Base-by-base conservation (phyloP, 2,329 filamentous ascomycete species). In the Myriosclerotinia scirpicola region DNA sequence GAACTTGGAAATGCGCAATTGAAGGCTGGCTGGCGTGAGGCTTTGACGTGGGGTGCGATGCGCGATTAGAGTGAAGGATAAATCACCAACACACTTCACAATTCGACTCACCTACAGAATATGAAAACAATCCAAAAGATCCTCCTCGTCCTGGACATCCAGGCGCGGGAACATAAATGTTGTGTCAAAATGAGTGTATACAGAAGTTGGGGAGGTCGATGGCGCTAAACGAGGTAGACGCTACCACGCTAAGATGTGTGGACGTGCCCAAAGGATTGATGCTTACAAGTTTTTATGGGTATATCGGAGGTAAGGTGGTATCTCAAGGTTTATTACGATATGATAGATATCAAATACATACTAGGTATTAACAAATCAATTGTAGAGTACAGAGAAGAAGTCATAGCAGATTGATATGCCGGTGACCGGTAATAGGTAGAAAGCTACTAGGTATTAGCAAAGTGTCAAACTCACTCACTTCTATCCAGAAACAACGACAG, bases 11-110 rank as follows among this genome's bases (percentile, higher is more conserved):
- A 50, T 67, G 56, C 62, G 34, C 48, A 64, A 50, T 66, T 48
- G 58, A 66, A 68, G 61, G 63, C 59, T 67, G 66, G 60, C 54
- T 56, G 65, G 42, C 55, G 63, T 54, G 66, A 68, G 66, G 52
- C 55, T 59, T 68, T 59, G 70, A 71, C 69, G 69, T 70, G 72
- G 71, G 71, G 66, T 70, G 63, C 42, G 30, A 58, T 68, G 64
- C 46, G 64, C 64, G 58, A 66, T 46, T 15, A 65, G 38, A 61
- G 22, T 42, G 53, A n/a, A 40, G 38, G 20, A 64, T 17, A 38
- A 61, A 36, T 2, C 55, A 42, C 11, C 26, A 8, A 46, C 4
- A 61, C 8, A 26, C 36, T 40, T 44, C 34, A 54, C 22, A 50
- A 46, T 42, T 20, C 26, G 5, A 66, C 64, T 66, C 38, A 66